Conservation (phyloP, 2,329 filamentous ascomycete genomes). For the Colletotrichum brevisporum region DNA sequence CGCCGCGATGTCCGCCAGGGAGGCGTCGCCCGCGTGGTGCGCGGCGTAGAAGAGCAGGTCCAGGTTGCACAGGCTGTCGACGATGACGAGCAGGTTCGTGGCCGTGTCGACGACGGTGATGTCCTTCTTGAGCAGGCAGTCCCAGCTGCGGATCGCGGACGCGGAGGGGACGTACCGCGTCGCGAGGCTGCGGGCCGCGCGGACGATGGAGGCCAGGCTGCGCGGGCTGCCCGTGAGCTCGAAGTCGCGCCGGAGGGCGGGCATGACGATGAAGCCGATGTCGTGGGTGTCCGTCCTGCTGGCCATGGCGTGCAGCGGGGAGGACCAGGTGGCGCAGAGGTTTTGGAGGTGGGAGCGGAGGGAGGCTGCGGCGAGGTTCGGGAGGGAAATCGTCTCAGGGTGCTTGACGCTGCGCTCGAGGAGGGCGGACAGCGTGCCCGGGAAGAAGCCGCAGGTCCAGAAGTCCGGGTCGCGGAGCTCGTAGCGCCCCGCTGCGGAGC, state of each 20-base stretch:
- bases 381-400: slow-evolving; percentile 41
- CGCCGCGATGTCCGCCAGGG: slow-evolving; percentile 53
- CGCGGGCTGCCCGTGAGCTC: slow-evolving; percentile 57
- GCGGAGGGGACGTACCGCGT: slow-evolving; percentile 57
- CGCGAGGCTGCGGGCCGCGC: slow-evolving; percentile 59
- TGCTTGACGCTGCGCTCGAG: slow-evolving; percentile 51
- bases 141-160: slow-evolving; percentile 64
- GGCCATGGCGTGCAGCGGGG: slow-evolving; percentile 54
- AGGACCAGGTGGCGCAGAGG: slow-evolving; percentile 50
- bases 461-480: slow-evolving; percentile 51
- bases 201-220: slow-evolving; percentile 57
- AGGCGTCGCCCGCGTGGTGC: slow-evolving; percentile 46
- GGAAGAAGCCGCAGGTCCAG: slow-evolving; percentile 61
- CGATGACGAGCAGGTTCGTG: slow-evolving; percentile 55
- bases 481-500: slow-evolving; percentile 46
- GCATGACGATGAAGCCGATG: slow-evolving; percentile 67
- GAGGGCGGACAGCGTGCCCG: slow-evolving; percentile 52
- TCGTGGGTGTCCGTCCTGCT: slow-evolving; percentile 66
- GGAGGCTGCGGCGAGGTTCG: neutral
- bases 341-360: slow-evolving; percentile 32
- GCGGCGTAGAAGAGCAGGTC: slow-evolving; percentile 57
- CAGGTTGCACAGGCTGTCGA: slow-evolving; percentile 59
- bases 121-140: slow-evolving; percentile 52
- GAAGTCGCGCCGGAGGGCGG: slow-evolving; percentile 62
- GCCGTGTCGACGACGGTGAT: slow-evolving; percentile 46